These are phyloP conservation scores for Fereydounia khargensis DNA, from an alignment of 1,284 basidiomycete genomes.

Conservation along the genomic window DNA sequence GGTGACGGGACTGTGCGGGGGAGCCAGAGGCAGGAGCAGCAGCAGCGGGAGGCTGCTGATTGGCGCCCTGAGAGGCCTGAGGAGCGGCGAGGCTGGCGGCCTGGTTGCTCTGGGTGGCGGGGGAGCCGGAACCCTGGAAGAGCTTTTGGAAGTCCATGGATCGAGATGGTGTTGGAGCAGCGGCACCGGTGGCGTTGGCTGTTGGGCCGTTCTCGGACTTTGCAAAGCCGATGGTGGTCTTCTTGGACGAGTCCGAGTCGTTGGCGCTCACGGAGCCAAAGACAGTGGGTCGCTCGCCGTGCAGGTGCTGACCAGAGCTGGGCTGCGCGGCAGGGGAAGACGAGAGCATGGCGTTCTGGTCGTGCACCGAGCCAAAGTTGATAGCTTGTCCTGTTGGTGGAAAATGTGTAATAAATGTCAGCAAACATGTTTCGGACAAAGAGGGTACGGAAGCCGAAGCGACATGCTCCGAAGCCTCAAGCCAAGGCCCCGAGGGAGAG, in stretches of 20 bases:
- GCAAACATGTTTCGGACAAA: too few relatives aligned
- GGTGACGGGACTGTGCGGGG: conserved; percentile 23
- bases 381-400: conserved; percentile 55
- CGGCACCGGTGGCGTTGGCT: conserved; percentile 58
- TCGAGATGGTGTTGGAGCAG: conserved; percentile 9
- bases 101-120: too few relatives aligned
- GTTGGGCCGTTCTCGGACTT: conserved; percentile 70
- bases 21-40: too few relatives aligned
- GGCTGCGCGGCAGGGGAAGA: conserved; percentile 59
- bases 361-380: conserved; percentile 59
- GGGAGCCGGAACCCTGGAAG: conserved; percentile 46
- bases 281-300: conserved; percentile 53
- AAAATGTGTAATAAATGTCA: too few relatives aligned
- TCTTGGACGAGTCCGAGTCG: conserved; percentile 40
- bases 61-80: too few relatives aligned
- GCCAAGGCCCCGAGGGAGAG: too few relatives aligned
- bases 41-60: too few relatives aligned
- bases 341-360: conserved; percentile 57
- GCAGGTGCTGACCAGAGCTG: conserved; percentile 46
- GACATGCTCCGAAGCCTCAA: too few relatives aligned
- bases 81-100: too few relatives aligned
- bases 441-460: too few relatives aligned
- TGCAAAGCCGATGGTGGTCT: conserved; percentile 48
- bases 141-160: conserved; percentile 56
- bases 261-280: conserved; percentile 56